phyloP scores from a whole-genome alignment of 768 basidiomycete genomes.

The Strobilomyces echinocephalus region DNA sequence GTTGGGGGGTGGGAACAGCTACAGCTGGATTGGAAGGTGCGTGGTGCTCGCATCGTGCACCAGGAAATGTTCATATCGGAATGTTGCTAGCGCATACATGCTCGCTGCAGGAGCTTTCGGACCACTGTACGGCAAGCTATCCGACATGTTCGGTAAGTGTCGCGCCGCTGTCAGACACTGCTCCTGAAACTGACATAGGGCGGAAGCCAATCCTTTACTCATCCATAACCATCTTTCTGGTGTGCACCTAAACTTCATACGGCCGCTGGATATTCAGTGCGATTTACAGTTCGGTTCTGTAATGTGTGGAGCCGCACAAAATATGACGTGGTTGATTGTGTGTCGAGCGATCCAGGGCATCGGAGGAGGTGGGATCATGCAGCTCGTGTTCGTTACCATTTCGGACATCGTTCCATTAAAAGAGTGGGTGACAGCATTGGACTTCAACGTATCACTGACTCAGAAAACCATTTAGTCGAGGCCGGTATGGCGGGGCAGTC shows the following conservation, averaged over 20 bases:
- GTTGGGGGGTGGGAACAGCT: conserved; percentile 56
- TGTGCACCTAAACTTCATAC: conserved; percentile 16
- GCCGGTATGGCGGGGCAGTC: conserved; percentile 69
- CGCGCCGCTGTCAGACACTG: too few species aligned
- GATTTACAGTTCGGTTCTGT: conserved; percentile 63
- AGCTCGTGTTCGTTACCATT: conserved; percentile 72
- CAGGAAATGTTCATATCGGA: not conserved
- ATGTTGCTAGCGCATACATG: conserved; percentile 58
- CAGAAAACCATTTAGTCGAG: conserved; percentile 45
- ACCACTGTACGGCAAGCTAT: conserved; percentile 76
- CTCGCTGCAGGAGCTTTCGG: conserved; percentile 62
- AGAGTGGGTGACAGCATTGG: conserved; percentile 45
- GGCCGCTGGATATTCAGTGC: not conserved
- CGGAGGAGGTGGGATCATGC: conserved; percentile 76
- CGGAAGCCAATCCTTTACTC: conserved; percentile 69
- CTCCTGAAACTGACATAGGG: conserved; percentile 32
- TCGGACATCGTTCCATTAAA: conserved; percentile 79
- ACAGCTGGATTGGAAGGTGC: conserved; percentile 73
- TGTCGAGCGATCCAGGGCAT: conserved; percentile 79
- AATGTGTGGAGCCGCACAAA: conserved; percentile 77
- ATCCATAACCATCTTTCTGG: conserved; percentile 64
- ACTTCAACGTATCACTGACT: conserved; percentile 14
- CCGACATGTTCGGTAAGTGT: conserved; percentile 45
- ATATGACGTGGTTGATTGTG: conserved; percentile 71
- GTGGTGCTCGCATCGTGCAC: conserved; percentile 6